Conservation (phyloP, 2,329 filamentous ascomycete species). For the Fusarium sp. region DNA sequence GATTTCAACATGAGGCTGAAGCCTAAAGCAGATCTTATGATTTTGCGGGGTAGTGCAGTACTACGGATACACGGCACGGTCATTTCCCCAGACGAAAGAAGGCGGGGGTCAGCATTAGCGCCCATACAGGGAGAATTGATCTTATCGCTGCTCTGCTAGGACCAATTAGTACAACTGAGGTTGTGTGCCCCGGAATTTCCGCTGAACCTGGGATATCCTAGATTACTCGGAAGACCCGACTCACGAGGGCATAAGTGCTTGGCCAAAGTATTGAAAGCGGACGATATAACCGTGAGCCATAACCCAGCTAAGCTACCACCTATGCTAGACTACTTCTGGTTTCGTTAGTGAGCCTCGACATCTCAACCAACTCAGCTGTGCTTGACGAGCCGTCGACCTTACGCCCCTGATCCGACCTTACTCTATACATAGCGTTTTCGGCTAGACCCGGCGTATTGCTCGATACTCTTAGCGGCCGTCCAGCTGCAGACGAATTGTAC, state of each 20-base stretch:
- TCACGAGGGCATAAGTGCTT: too few relatives aligned
- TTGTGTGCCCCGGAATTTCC: neutral
- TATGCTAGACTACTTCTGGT: neutral
- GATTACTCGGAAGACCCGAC: neutral
- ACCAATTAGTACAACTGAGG: too few relatives aligned
- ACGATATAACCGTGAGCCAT: neutral
- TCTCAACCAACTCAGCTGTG: slow-evolving; percentile 6
- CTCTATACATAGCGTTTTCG: neutral
- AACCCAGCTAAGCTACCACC: fast-evolving
- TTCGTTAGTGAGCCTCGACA: neutral
- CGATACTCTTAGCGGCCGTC: neutral
- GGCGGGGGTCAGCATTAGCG: neutral
- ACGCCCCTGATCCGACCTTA: neutral
- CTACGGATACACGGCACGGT: neutral
- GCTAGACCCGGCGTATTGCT: neutral
- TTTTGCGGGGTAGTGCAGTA: neutral
- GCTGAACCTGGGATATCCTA: neutral
- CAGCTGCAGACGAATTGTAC: neutral
- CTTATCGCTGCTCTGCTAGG: neutral
- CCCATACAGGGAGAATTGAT: fast-evolving
- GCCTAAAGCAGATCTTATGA: neutral
- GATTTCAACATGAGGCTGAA: neutral
- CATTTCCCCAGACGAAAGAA: neutral
- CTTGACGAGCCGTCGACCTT: neutral
- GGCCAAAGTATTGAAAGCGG: too few relatives aligned